Conservation (phyloP, 2,329 filamentous ascomycete genomes). For the Penicillium concentricum region DNA sequence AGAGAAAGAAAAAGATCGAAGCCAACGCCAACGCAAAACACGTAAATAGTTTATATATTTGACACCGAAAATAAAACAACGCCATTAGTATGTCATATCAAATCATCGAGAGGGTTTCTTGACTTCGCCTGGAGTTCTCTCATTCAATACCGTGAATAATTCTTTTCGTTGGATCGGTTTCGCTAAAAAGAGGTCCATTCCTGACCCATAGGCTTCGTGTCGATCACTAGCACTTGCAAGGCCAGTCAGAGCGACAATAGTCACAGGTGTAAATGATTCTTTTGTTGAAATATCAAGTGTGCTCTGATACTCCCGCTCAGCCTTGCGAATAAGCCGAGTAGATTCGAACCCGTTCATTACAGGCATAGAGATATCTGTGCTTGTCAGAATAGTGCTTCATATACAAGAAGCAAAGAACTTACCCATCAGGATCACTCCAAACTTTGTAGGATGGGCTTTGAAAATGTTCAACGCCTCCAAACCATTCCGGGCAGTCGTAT, state of each 20-base stretch:
- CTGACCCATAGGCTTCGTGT: constrained; percentile 29
- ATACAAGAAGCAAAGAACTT: not conserved
- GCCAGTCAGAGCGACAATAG: constrained; percentile 30
- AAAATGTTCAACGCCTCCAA: constrained; percentile 34
- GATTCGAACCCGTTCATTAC: constrained; percentile 37
- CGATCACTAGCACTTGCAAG: constrained; percentile 26
- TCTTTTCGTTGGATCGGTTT: constrained; percentile 20
- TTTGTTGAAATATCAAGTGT: not conserved
- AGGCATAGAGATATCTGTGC: constrained; percentile 37
- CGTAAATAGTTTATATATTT: not conserved
- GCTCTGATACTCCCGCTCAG: constrained; percentile 16
- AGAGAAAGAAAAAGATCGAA: not conserved
- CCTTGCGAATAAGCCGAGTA: constrained; percentile 29
- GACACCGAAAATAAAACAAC: not conserved
- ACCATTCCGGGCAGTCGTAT: constrained; percentile 36
- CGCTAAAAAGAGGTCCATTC: constrained; percentile 30
- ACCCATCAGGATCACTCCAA: constrained; percentile 16
- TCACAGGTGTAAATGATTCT: constrained; percentile 3
- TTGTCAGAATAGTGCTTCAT: not conserved
- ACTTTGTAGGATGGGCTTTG: constrained; percentile 13
- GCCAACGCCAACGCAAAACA: not conserved
- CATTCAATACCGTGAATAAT: not conserved
- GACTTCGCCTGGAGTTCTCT: not conserved
- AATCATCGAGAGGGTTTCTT: not conserved
- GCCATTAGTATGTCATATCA: not conserved